phyloP scores from a whole-genome alignment of 2,329 filamentous ascomycete genomes.

The Phoma sp. region DNA sequence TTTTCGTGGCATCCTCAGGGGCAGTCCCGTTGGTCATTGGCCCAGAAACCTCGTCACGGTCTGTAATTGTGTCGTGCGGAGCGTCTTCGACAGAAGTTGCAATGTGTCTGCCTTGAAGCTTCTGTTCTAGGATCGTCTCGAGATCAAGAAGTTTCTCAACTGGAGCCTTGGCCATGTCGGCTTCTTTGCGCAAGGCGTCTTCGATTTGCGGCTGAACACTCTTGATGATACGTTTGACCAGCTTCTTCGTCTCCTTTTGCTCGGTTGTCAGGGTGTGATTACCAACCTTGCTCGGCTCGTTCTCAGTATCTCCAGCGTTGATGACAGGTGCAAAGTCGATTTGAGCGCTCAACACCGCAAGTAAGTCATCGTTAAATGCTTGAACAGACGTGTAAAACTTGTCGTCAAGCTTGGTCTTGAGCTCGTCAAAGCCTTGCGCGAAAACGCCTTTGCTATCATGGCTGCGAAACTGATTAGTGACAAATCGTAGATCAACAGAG shows the following conservation, averaged over 20 bases:
- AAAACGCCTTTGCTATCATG: constrained; percentile 62
- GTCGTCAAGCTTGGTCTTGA: constrained; percentile 62
- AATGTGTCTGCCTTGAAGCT: constrained; percentile 62
- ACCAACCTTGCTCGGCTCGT: constrained; percentile 51
- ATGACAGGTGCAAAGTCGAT: constrained; percentile 58
- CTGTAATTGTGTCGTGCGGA: constrained; percentile 28
- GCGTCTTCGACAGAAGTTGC: constrained; percentile 31
- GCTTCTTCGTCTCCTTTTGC: constrained; percentile 79
- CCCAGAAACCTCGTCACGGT: constrained; percentile 20
- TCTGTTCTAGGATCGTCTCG: constrained; percentile 74
- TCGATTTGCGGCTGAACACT: constrained; percentile 80
- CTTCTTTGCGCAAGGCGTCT: constrained; percentile 77
- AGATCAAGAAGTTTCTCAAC: constrained; percentile 77
- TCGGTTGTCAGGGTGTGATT: constrained; percentile 62
- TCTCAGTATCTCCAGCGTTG: constrained; percentile 51
- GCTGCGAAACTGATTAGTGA: constrained; percentile 25
- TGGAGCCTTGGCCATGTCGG: constrained; percentile 76
- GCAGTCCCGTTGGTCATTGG: constrained; percentile 21
- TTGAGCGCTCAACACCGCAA: constrained; percentile 62
- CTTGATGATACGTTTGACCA: constrained; percentile 91
- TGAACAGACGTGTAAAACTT: constrained; percentile 67
- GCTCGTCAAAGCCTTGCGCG: constrained; percentile 59
- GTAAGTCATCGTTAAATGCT: constrained; percentile 66
- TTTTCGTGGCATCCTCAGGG: constrained; percentile 23
- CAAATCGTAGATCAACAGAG: constrained; percentile 1